A percentile compares a stretch with the other conserved stretches of the same genome.
Evolutionary conservation across 352 stramenopile genomes (phyloP).

Genomic region (Globisporangium iwayamae): DNA sequence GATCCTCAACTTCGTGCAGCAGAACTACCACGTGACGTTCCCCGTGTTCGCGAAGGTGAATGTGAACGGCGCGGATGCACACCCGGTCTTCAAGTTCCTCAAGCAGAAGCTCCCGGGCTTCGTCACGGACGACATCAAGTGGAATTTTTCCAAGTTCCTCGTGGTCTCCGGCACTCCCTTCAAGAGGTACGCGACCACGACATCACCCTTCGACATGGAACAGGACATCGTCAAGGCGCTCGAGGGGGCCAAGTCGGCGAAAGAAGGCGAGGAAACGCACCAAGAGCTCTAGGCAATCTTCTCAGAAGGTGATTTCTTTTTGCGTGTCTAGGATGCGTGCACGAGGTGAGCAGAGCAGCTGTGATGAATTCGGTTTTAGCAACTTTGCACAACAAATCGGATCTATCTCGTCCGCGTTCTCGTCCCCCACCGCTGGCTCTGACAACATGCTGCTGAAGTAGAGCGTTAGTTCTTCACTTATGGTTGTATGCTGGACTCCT

Average conservation of each 20-base stretch:
- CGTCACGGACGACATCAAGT: slow-evolving; percentile 78
- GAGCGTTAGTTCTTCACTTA: no score
- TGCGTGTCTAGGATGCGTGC: no score
- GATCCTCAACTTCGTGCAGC: slow-evolving; percentile 76
- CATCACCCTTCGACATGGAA: slow-evolving; percentile 63
- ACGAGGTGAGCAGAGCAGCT: no score
- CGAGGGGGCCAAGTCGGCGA: not conserved
- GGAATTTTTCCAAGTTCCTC: slow-evolving; percentile 90
- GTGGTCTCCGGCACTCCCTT: slow-evolving; percentile 67
- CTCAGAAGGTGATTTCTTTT: no score
- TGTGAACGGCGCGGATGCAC: slow-evolving; percentile 89
- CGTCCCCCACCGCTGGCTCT: no score
- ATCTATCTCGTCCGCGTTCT: no score
- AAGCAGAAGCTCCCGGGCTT: slow-evolving; percentile 67
- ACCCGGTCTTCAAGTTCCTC: slow-evolving; percentile 90
- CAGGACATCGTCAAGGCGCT: slow-evolving; percentile 55
- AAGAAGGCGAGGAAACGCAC: not conserved
- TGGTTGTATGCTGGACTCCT: no score
- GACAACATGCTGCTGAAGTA: no score
- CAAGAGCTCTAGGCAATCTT: slow-evolving; percentile 11
- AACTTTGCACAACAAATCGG: no score
- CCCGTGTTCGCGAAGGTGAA: slow-evolving; percentile 90
- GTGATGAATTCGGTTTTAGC: no score
- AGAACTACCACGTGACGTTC: slow-evolving; percentile 78
- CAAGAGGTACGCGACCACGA: slow-evolving; percentile 68